Percentiles rank a stretch among this genome's conserved stretches.
Conservation (phyloP, 306 rosid genomes). For the Acacia confusa region DNA sequence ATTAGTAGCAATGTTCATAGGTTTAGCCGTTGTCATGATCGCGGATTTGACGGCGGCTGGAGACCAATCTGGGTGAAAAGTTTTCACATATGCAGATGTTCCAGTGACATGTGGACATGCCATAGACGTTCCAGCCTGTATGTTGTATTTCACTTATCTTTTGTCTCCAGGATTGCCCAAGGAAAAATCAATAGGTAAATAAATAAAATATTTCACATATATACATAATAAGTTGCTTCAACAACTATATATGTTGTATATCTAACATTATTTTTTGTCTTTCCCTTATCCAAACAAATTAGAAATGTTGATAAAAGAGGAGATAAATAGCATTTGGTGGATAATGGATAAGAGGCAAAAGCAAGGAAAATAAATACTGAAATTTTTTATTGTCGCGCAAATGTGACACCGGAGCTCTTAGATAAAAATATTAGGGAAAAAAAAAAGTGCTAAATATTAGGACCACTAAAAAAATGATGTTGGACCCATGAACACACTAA, state of each 20-base stretch:
- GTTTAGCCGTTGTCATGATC: slow-evolving; percentile 34
- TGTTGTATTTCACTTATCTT: slow-evolving; percentile 31
- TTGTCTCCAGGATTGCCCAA: background rate
- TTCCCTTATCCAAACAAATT: background rate
- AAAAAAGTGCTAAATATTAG: no score
- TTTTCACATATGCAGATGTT: slow-evolving; percentile 34
- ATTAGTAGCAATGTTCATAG: background rate
- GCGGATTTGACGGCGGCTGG: slow-evolving; percentile 21
- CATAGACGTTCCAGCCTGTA: slow-evolving; percentile 38
- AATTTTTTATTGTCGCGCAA: no score
- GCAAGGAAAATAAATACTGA: no score
- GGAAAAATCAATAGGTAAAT: background rate
- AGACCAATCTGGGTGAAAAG: slow-evolving; percentile 33
- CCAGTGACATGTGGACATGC: slow-evolving; percentile 41
- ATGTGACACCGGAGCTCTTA: no score
- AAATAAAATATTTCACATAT: background rate
- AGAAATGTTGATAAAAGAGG: no score
- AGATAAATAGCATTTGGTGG: no score
- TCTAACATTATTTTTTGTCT: background rate
- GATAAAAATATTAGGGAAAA: no score
- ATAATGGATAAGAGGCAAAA: no score
- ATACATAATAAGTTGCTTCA: background rate
- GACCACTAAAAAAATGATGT: no score
- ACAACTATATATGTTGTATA: background rate
- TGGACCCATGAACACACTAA: no score